A percentile compares a stretch with the other conserved stretches of the same genome.
Evolutionary conservation across 2,329 filamentous ascomycete species (phyloP).

Genomic region (Cladosporium sp.): DNA sequence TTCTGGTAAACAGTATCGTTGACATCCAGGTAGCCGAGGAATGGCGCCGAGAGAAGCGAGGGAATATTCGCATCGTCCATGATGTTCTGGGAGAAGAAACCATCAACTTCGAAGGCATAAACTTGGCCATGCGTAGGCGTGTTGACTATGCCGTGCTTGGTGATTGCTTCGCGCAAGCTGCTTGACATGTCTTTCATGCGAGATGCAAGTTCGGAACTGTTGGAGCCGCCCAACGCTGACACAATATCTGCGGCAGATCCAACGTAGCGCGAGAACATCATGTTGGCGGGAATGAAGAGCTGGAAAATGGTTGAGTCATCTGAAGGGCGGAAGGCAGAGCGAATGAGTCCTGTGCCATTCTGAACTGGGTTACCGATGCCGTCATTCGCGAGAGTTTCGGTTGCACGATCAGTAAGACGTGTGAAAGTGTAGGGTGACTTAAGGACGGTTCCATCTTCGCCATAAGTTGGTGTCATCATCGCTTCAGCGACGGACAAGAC

Average conservation of each 20-base stretch:
- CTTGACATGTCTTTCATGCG: constrained; percentile 60
- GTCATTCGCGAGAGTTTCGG: constrained; percentile 56
- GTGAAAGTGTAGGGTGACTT: constrained; percentile 50
- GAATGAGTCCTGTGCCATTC: constrained; percentile 51
- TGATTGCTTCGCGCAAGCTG: constrained; percentile 48
- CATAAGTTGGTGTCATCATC: constrained; percentile 53
- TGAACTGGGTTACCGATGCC: constrained; percentile 53
- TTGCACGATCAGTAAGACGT: constrained; percentile 47
- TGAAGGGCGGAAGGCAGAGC: constrained; percentile 53
- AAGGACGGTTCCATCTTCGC: constrained; percentile 47
- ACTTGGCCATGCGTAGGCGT: constrained; percentile 43
- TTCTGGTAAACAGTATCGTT: constrained; percentile 48
- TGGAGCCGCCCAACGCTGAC: constrained; percentile 50
- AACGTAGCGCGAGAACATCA: constrained; percentile 73
- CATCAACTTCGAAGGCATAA: constrained; percentile 54
- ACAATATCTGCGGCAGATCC: constrained; percentile 56
- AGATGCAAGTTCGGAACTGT: constrained; percentile 51
- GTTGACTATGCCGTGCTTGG: constrained; percentile 46
- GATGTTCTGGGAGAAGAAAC: constrained; percentile 53
- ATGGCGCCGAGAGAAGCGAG: constrained; percentile 65
- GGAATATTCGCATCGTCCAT: constrained; percentile 77
- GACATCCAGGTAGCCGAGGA: constrained; percentile 58
- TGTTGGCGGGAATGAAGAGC: constrained; percentile 56
- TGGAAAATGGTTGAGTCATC: constrained; percentile 55
- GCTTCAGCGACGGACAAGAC: constrained; percentile 49